Percentiles rank a stretch among this genome's conserved stretches.
phyloP scores from a whole-genome alignment of 768 basidiomycete species.

The Macrolepiota fuliginosa region DNA sequence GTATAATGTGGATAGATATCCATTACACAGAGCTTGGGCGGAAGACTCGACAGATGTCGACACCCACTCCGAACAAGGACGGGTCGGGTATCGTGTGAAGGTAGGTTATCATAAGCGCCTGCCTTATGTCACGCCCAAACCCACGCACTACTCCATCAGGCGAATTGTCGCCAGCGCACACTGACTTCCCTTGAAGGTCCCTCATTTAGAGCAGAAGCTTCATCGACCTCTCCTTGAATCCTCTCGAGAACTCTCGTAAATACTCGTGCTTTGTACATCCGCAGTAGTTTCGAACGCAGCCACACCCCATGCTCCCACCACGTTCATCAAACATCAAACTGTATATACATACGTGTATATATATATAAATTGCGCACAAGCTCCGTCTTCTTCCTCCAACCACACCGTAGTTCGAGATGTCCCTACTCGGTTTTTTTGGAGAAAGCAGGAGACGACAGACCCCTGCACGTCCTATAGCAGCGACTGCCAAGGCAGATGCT shows the following conservation, averaged over 20 bases:
- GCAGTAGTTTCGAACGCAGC: background rate
- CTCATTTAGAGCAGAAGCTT: background rate
- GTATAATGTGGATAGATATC: no score
- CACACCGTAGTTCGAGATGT: slow-evolving; percentile 6
- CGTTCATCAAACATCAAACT: background rate
- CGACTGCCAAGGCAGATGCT: slow-evolving; percentile 5
- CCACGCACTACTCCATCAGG: no score
- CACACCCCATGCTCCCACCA: background rate
- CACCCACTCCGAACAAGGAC: no score
- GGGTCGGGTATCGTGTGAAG: no score
- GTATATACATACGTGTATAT: background rate
- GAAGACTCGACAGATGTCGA: no score
- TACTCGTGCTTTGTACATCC: background rate
- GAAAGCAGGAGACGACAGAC: background rate
- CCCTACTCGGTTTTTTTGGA: slow-evolving; percentile 5
- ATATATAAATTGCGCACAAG: background rate
- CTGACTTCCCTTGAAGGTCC: background rate
- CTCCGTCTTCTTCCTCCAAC: background rate
- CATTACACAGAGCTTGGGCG: no score
- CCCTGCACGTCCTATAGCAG: background rate
- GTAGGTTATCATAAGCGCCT: no score
- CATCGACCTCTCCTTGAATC: background rate
- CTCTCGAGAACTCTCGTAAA: background rate
- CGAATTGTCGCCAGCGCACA: background rate
- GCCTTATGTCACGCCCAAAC: no score